Percentiles rank a stretch among this genome's conserved stretches.
Conservation (phyloP, 1,284 basidiomycete genomes). For the Papiliotrema nemorosa region DNA sequence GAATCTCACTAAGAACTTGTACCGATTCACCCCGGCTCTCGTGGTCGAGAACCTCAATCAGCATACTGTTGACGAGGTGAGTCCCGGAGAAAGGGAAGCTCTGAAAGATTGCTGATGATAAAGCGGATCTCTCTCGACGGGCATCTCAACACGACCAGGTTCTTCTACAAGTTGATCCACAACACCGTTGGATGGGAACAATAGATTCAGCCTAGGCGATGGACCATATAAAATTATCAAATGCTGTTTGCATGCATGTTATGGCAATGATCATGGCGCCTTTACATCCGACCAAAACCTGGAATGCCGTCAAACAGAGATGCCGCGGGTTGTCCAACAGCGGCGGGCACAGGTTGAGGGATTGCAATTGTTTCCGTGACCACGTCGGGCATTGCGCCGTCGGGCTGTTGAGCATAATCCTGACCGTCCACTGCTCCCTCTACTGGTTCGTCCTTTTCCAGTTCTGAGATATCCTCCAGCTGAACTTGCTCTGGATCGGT, state of each 20-base stretch:
- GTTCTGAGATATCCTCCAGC: no score
- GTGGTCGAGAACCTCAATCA: constrained; percentile 43
- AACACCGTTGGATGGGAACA: constrained; percentile 49
- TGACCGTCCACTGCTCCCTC: background rate
- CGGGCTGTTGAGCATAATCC: background rate
- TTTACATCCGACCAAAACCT: no score
- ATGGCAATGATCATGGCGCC: no score
- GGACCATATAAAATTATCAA: background rate
- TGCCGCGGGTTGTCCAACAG: background rate
- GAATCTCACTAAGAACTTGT: constrained; percentile 51
- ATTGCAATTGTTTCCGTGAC: background rate
- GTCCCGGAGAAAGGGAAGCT: background rate
- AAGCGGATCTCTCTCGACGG: constrained; percentile 45
- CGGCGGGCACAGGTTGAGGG: background rate
- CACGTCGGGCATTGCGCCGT: no score
- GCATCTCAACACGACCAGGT: constrained; percentile 51
- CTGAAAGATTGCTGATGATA: constrained; percentile 6
- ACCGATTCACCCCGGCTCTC: constrained; percentile 50
- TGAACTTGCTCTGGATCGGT: no score
- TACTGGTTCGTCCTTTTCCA: background rate
- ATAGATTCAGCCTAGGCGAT: background rate
- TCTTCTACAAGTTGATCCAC: constrained; percentile 53
- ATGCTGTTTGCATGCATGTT: no score
- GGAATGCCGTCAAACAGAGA: background rate
- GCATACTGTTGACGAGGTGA: constrained; percentile 54